Percentiles rank a stretch among this genome's conserved stretches.
Evolutionary conservation across 106 monocot species (phyloP).

Genomic region (Dendrobium catenatum): DNA sequence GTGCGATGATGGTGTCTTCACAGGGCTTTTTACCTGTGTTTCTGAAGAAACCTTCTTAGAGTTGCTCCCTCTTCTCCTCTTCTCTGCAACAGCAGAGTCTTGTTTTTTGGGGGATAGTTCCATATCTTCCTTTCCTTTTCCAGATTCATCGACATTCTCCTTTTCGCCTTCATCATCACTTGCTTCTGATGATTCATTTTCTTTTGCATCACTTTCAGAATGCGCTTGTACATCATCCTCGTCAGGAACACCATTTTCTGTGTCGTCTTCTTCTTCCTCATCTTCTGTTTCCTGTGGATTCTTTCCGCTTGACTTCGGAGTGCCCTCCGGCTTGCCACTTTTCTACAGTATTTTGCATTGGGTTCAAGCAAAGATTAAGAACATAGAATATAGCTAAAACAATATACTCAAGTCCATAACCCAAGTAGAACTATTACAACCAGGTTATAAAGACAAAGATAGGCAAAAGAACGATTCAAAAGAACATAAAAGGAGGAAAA

Average conservation of each 20-base stretch:
- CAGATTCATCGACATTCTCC: conserved; percentile 13
- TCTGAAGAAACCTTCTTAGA: conserved; percentile 9
- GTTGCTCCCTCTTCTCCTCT: background rate
- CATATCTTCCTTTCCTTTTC: conserved; percentile 1
- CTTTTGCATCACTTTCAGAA: conserved; percentile 22
- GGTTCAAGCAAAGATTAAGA: background rate
- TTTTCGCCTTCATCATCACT: conserved; percentile 25
- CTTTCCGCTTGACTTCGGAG: conserved; percentile 11
- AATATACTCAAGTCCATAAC: background rate
- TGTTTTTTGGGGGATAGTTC: background rate
- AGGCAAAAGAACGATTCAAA: too few species aligned
- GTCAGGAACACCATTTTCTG: conserved; percentile 22
- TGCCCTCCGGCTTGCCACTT: conserved; percentile 10
- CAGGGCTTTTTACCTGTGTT: conserved; percentile 11
- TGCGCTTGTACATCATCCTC: conserved; percentile 23
- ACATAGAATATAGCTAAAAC: background rate
- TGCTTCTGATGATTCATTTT: conserved; percentile 16
- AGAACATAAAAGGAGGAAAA: background rate
- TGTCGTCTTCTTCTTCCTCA: conserved; percentile 23
- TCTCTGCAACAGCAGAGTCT: background rate
- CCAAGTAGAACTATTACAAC: background rate
- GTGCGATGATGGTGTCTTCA: conserved; percentile 13
- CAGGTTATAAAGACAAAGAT: background rate
- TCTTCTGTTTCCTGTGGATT: conserved; percentile 19
- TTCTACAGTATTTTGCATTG: conserved; percentile 16